Evolutionary conservation across 1,284 basidiomycete species (phyloP).

Genomic region (Marasmius oreades): DNA sequence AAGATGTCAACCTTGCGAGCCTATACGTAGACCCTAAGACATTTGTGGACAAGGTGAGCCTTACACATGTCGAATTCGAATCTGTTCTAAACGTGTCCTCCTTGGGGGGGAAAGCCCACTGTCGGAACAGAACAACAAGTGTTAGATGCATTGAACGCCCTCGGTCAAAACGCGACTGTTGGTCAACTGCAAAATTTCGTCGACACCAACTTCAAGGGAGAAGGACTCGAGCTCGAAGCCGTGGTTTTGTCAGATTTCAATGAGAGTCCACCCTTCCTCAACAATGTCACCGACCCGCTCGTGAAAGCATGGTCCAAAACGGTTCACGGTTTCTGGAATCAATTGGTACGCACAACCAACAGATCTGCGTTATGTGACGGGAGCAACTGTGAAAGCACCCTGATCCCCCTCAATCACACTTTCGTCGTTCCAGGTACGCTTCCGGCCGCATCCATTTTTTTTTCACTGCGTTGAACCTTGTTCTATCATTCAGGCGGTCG

Average conservation of each 20-base stretch:
- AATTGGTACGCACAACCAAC: conserved; percentile 78
- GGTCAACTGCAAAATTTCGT: conserved; percentile 68
- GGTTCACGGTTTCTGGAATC: conserved; percentile 82
- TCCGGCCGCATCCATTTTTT: conserved; percentile 11
- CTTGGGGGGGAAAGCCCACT: too few relatives aligned
- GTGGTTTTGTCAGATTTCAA: conserved; percentile 62
- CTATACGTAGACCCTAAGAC: conserved; percentile 85
- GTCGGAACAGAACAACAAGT: conserved; percentile 61
- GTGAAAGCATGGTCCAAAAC: conserved; percentile 71
- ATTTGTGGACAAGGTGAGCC: conserved; percentile 72
- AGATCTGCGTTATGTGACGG: conserved; percentile 61
- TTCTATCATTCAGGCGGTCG: conserved; percentile 35
- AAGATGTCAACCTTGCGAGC: conserved; percentile 80
- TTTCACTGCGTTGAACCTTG: background rate
- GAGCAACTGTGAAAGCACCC: conserved; percentile 69
- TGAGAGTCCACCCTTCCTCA: conserved; percentile 64
- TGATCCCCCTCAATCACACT: conserved; percentile 88
- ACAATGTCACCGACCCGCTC: conserved; percentile 69
- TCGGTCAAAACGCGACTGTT: conserved; percentile 50
- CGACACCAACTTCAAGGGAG: conserved; percentile 75
- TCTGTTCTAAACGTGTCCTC: too few relatives aligned
- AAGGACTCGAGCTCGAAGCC: conserved; percentile 80
- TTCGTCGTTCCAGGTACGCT: conserved; percentile 83
- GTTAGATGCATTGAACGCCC: conserved; percentile 63
- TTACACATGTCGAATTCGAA: background rate